phyloP scores from a whole-genome alignment of 768 basidiomycete genomes.

The Phaeotremella skinneri region DNA sequence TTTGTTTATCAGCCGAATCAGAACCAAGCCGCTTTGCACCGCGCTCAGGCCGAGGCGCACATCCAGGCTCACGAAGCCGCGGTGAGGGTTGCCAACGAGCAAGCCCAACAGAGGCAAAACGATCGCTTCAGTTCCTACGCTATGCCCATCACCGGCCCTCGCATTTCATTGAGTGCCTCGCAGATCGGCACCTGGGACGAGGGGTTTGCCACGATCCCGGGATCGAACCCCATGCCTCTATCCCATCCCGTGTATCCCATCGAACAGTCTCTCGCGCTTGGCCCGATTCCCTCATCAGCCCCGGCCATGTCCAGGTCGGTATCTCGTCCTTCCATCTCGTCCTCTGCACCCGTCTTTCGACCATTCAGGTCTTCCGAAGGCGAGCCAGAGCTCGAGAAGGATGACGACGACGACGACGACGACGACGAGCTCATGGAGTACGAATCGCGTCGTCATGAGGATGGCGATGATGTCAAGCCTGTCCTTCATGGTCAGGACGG shows the following conservation, averaged over 20 bases:
- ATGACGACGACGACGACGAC: slow-evolving; percentile 23
- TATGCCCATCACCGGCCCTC: too few species aligned
- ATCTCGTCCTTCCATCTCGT: not conserved
- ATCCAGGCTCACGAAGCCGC: slow-evolving; percentile 31
- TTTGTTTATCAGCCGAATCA: slow-evolving; percentile 29
- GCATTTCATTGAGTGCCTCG: too few species aligned
- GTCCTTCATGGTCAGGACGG: slow-evolving; percentile 12
- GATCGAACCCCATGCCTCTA: too few species aligned
- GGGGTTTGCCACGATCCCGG: too few species aligned
- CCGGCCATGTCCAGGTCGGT: too few species aligned
- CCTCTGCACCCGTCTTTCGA: slow-evolving; percentile 3
- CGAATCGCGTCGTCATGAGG: slow-evolving; percentile 9
- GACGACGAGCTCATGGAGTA: slow-evolving; percentile 5
- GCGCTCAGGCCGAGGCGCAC: slow-evolving; percentile 41
- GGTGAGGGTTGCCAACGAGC: not conserved
- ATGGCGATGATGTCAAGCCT: slow-evolving; percentile 26
- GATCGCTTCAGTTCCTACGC: not conserved
- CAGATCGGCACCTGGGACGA: not conserved
- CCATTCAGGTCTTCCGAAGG: slow-evolving; percentile 11
- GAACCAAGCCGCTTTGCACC: slow-evolving; percentile 18
- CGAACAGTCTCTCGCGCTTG: too few species aligned
- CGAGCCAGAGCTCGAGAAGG: slow-evolving; percentile 30
- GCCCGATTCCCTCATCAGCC: too few species aligned
- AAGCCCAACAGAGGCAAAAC: not conserved
- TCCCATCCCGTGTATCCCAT: too few species aligned